phyloP scores from a whole-genome alignment of 2,329 filamentous ascomycete species.

The Exophiala alcalophila region DNA sequence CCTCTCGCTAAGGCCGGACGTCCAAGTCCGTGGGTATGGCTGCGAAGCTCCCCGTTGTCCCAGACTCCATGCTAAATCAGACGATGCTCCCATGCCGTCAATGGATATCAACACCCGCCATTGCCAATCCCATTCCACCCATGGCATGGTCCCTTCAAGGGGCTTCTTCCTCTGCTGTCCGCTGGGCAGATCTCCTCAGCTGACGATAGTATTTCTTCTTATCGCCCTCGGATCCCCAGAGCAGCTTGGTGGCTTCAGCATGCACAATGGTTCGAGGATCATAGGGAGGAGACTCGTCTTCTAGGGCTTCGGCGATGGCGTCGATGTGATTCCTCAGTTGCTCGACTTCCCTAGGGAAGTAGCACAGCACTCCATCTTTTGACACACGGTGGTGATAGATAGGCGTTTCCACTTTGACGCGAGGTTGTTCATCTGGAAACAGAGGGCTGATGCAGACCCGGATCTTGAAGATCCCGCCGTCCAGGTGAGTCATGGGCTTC shows the following conservation, averaged over 20 bases:
- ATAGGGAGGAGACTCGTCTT: conserved; percentile 83
- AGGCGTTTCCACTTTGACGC: conserved; percentile 73
- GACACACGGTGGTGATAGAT: conserved; percentile 89
- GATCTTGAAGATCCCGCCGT: conserved; percentile 84
- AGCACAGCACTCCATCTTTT: conserved; percentile 76
- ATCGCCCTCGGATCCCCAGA: conserved; percentile 76
- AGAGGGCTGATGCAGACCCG: conserved; percentile 74
- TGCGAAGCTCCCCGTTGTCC: too few species aligned
- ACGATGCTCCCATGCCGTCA: too few species aligned
- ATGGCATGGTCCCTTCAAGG: too few species aligned
- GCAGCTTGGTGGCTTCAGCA: conserved; percentile 78
- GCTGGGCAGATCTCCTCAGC: conserved; percentile 43
- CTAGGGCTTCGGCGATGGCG: conserved; percentile 74
- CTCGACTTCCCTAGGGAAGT: conserved; percentile 65
- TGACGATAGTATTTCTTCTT: conserved; percentile 81
- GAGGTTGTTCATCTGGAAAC: conserved; percentile 85
- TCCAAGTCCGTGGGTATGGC: background rate
- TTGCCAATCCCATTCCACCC: too few species aligned
- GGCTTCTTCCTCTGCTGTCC: conserved; percentile 20
- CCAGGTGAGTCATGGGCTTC: conserved; percentile 85
- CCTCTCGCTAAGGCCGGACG: background rate
- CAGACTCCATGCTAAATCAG: background rate
- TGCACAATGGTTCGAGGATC: conserved; percentile 87
- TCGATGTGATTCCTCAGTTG: conserved; percentile 82
- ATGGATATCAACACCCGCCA: background rate